phyloP scores from a whole-genome alignment of 208 protist species.

The Crithidia brevicula region DNA sequence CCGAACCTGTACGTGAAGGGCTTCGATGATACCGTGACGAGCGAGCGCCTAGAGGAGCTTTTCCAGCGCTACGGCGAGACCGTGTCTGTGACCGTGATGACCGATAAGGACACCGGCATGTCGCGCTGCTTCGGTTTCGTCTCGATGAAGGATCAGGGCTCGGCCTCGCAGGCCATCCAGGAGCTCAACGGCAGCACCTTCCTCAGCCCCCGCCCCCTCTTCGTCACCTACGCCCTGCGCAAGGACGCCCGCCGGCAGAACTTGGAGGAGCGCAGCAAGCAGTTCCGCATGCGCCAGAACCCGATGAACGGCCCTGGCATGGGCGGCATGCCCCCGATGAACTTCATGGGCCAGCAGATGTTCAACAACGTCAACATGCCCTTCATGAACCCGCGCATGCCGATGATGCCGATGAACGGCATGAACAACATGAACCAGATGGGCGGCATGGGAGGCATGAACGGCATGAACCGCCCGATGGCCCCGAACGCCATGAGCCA shows the following conservation, averaged over 20 bases:
- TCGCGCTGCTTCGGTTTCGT: slow-evolving; percentile 98
- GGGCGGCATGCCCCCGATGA: slow-evolving; percentile 44
- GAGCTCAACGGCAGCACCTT: slow-evolving; percentile 97
- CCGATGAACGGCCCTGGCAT: slow-evolving; percentile 68
- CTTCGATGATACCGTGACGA: slow-evolving; percentile 97
- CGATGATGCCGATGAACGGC: slow-evolving; percentile 74
- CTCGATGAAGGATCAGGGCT: slow-evolving; percentile 95
- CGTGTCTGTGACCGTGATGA: slow-evolving; percentile 97
- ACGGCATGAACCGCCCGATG: slow-evolving; percentile 37
- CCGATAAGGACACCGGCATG: slow-evolving; percentile 90
- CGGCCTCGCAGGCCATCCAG: slow-evolving; percentile 95
- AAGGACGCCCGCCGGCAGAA: slow-evolving; percentile 96
- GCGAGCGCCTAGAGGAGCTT: slow-evolving; percentile 94
- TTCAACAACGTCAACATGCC: slow-evolving; percentile 75
- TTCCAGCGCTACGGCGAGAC: slow-evolving; percentile 98
- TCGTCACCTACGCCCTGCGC: slow-evolving; percentile 97
- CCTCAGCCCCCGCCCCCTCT: slow-evolving; percentile 96
- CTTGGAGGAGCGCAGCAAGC: slow-evolving; percentile 92
- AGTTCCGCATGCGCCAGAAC: slow-evolving; percentile 79
- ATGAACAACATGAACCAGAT: slow-evolving; percentile 41
- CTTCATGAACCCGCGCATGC: slow-evolving; percentile 80
- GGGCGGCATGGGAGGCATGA: slow-evolving; percentile 39
- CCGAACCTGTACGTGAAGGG: slow-evolving; percentile 99
- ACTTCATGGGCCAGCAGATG: slow-evolving; percentile 54
- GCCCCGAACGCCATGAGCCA: slow-evolving; percentile 79